Evolutionary conservation across 257 asterid species (phyloP), one percentile per base, ranked within the genome.

Genomic region (Solanum sparsipilum): DNA sequence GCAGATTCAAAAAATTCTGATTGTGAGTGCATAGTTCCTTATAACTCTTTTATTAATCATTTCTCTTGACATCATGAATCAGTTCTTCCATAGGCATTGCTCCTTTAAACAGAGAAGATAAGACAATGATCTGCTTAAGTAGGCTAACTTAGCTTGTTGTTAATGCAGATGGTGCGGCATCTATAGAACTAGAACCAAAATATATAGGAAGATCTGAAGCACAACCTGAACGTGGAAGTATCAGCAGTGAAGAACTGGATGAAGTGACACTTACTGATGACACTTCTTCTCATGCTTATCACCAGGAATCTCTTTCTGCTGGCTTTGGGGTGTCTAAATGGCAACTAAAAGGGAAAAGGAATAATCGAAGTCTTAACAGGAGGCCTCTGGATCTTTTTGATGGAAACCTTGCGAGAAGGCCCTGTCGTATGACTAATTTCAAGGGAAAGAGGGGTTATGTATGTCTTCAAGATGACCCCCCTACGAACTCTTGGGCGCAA

Each of bases 291-390:
- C 93, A 93, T 74, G 91, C 93, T 56, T 92, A 73, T 87, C 82
- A 90, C 44, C 89, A 91, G 67, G 91, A 91, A 78, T 90, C 84
- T 32, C 91, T 65, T 78, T 87, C 94, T 74, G 86, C 89, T 85
- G 91, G 89, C 75, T 67, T 73, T 56, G 95, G 91, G 87, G 94
- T 93, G 81, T 96, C 98, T 79, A 95, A 92, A 89, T 95, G 98
- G 99, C 95, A 93, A 89, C 93, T 91, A 86, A 96, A 95, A 90
- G 94, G 99, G 85, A 97, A 96, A 90, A 94, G 98, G 91, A 94
- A 94, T 89, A 93, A 85, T 89, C 95, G 95, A 75, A 92, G 89
- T 91, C 88, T 95, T 27, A 88, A 92, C 68, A 97, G 93, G 87
- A 94, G 92, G 90, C 87, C 92, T 46, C 85, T 90, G 9, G 94